A percentile compares a stretch with the other conserved stretches of the same genome.
phyloP scores from a whole-genome alignment of 2,329 filamentous ascomycete genomes.

The Cladosporium sp. region DNA sequence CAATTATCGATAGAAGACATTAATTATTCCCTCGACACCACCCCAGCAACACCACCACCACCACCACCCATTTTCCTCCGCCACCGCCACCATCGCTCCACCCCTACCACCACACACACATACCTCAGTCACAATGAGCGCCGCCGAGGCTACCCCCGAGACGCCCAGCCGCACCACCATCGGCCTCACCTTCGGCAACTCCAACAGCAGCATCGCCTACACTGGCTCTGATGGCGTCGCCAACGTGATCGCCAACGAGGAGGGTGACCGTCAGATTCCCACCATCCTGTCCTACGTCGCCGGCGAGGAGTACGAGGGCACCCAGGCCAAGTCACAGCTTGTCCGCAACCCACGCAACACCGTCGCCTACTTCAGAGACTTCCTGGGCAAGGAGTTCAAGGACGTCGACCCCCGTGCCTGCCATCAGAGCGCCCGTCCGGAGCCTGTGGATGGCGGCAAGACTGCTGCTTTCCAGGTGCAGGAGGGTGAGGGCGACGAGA shows the following conservation, averaged over 20 bases:
- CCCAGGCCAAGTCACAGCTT: slow-evolving; percentile 91
- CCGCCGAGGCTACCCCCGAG: slow-evolving; percentile 49
- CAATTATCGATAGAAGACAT: slow-evolving; percentile 3
- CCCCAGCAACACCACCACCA: not conserved
- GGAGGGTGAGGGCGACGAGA: slow-evolving; percentile 60
- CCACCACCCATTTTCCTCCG: not conserved
- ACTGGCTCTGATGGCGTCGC: slow-evolving; percentile 84
- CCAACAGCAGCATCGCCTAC: slow-evolving; percentile 94
- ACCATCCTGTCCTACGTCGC: slow-evolving; percentile 91
- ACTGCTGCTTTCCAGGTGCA: slow-evolving; percentile 76
- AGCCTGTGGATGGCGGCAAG: slow-evolving; percentile 64
- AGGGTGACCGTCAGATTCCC: slow-evolving; percentile 97
- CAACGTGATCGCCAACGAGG: slow-evolving; percentile 98
- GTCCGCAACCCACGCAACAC: slow-evolving; percentile 92
- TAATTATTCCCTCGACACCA: not conserved
- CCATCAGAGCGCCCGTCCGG: slow-evolving; percentile 88
- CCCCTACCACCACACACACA: slow-evolving; percentile 3
- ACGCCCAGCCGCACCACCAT: slow-evolving; percentile 60
- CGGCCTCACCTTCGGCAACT: slow-evolving; percentile 97
- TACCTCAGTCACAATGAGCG: slow-evolving; percentile 46
- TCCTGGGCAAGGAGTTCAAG: slow-evolving; percentile 89
- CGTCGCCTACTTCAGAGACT: slow-evolving; percentile 93
- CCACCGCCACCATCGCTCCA: slow-evolving; percentile 9
- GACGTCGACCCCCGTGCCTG: slow-evolving; percentile 94
- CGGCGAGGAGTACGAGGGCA: slow-evolving; percentile 94